These are phyloP conservation scores for Coemansia sp. DNA, from an alignment of 192 early-diverging fungal genomes.

Conservation along the genomic window DNA sequence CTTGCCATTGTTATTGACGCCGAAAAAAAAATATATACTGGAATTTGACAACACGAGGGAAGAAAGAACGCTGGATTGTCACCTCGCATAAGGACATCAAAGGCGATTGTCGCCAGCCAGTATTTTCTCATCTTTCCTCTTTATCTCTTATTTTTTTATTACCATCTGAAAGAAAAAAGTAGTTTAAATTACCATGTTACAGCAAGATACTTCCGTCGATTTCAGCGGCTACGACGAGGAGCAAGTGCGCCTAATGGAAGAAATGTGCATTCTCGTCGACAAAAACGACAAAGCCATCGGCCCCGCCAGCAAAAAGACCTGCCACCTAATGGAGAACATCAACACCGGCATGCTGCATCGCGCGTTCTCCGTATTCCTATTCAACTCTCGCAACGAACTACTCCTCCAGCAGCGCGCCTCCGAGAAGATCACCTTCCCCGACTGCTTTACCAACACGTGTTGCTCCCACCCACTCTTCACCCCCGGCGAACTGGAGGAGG, in stretches of 20 bases:
- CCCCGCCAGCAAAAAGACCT: slow-evolving; percentile 88
- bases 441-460: slow-evolving; percentile 96
- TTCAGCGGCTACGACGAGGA: slow-evolving; percentile 68
- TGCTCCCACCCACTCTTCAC: slow-evolving; percentile 94
- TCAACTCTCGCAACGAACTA: slow-evolving; percentile 81
- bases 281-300: slow-evolving; percentile 81
- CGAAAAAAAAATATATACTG: neutral
- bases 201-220: slow-evolving; percentile 33
- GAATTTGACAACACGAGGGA: neutral
- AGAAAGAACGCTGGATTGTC: neutral
- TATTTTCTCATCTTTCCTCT: neutral
- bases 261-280: slow-evolving; percentile 96
- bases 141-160: slow-evolving; percentile 2
- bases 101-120: too few relatives aligned
- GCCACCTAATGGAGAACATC: slow-evolving; percentile 96
- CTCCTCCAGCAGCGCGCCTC: slow-evolving; percentile 91
- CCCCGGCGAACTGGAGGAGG: slow-evolving; percentile 74
- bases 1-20: neutral
- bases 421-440: slow-evolving; percentile 99
- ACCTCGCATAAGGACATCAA: neutral
- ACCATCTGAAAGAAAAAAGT: neutral
- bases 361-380: slow-evolving; percentile 95
- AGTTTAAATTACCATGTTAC: neutral
- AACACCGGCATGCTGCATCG: slow-evolving; percentile 86
- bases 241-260: slow-evolving; percentile 93